A percentile compares a stretch with the other conserved stretches of the same genome.
These are phyloP conservation scores for Discostella stelligeroides DNA, from an alignment of 108 stramenopile genomes.

Conservation along the genomic window DNA sequence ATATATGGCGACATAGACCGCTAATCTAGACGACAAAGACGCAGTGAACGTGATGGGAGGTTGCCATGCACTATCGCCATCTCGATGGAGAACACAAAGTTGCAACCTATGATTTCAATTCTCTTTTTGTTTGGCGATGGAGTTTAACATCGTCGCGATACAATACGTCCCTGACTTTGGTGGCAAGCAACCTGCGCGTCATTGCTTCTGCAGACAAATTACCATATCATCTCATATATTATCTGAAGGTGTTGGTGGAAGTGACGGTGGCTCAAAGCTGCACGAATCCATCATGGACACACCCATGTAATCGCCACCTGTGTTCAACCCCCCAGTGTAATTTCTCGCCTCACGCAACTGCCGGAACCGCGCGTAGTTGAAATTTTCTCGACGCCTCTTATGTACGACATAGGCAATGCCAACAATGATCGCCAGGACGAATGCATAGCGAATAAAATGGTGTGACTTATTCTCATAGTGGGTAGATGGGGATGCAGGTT, in stretches of 20 bases:
- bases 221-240: slow-evolving; percentile 35
- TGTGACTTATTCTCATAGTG: slow-evolving; percentile 54
- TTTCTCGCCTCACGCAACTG: slow-evolving; percentile 53
- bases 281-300: slow-evolving; percentile 66
- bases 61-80: no score
- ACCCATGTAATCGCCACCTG: slow-evolving; percentile 63
- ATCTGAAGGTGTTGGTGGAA: slow-evolving; percentile 76
- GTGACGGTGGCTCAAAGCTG: slow-evolving; percentile 78
- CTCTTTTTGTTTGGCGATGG: no score
- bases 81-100: no score
- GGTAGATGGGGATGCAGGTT: slow-evolving; percentile 33
- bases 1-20: no score
- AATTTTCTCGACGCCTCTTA: slow-evolving; percentile 63
- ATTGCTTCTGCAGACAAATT: no score
- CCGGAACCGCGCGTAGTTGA: slow-evolving; percentile 74
- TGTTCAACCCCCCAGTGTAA: slow-evolving; percentile 33
- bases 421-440: slow-evolving; percentile 52
- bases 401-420: slow-evolving; percentile 57
- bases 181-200: no score
- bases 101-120: no score
- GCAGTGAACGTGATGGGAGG: no score
- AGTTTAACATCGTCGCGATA: no score
- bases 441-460: slow-evolving; percentile 60
- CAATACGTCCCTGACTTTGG: no score
- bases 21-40: no score